A percentile compares a stretch with the other conserved stretches of the same genome.
These are phyloP conservation scores for Hebeloma cylindrosporum DNA, from an alignment of 768 basidiomycete genomes.

Conservation along the genomic window DNA sequence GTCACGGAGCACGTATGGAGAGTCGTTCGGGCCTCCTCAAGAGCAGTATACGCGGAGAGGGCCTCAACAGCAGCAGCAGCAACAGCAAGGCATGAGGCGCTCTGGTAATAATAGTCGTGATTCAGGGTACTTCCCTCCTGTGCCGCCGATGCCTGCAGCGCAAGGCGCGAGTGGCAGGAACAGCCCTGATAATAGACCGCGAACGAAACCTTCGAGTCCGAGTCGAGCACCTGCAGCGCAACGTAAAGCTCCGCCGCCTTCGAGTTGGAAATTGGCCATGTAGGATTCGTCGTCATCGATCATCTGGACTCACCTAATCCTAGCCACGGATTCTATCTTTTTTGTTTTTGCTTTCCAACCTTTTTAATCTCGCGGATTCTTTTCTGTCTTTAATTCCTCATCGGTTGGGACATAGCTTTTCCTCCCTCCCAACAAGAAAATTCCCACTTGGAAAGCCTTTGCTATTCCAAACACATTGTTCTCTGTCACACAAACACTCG, in stretches of 20 bases:
- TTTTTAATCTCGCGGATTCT: slow-evolving; percentile 6
- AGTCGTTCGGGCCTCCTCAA: slow-evolving; percentile 49
- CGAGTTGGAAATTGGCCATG: slow-evolving; percentile 56
- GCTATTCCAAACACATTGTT: too few species aligned
- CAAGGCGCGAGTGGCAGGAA: slow-evolving; percentile 22
- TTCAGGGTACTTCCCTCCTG: slow-evolving; percentile 43
- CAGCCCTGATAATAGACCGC: slow-evolving; percentile 23
- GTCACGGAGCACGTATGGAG: slow-evolving; percentile 72
- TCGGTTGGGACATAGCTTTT: too few species aligned
- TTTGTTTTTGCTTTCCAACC: slow-evolving; percentile 1
- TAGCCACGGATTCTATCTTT: too few species aligned
- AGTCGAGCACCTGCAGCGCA: slow-evolving; percentile 14
- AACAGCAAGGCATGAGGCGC: slow-evolving; percentile 17
- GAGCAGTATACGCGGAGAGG: slow-evolving; percentile 16
- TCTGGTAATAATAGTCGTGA: slow-evolving; percentile 28
- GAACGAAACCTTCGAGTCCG: slow-evolving; percentile 43
- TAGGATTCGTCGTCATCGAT: too few species aligned
- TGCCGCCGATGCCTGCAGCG: slow-evolving; percentile 36
- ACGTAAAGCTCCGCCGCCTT: slow-evolving; percentile 51
- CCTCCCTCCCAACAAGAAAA: too few species aligned
- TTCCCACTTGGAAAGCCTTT: too few species aligned
- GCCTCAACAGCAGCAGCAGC: slow-evolving; percentile 14
- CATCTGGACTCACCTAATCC: too few species aligned
- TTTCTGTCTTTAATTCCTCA: slow-evolving; percentile 5
- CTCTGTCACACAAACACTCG: too few species aligned